Conservation (phyloP, 345 rosid genomes). For the Draba incana region DNA sequence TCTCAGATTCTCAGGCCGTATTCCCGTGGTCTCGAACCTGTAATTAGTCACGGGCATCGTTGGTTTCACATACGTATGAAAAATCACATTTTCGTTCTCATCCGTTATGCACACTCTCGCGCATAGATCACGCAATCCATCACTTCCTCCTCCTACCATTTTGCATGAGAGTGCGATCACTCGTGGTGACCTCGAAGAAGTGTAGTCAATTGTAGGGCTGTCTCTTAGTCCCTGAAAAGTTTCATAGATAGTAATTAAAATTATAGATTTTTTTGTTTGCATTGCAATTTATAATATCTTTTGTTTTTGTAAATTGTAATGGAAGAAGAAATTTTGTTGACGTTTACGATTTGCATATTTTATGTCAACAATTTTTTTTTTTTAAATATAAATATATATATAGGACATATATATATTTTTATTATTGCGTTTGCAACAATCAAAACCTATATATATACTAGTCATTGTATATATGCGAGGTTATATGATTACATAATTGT, state of each 20-base stretch:
- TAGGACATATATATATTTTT: too few relatives aligned
- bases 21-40: constrained; percentile 79
- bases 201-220: constrained; percentile 50
- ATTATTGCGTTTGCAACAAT: not conserved
- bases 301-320: too few relatives aligned
- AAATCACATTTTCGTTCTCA: constrained; percentile 67
- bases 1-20: constrained; percentile 62
- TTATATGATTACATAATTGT: constrained; percentile 41
- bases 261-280: not conserved
- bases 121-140: constrained; percentile 73
- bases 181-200: constrained; percentile 49
- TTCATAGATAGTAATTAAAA: too few relatives aligned
- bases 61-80: constrained; percentile 80
- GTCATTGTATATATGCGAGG: not conserved
- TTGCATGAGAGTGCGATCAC: constrained; percentile 78
- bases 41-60: constrained; percentile 66
- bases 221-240: constrained; percentile 53
- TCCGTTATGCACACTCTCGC: constrained; percentile 76
- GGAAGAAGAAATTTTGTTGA: not conserved
- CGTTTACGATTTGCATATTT: not conserved
- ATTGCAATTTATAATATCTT: too few relatives aligned
- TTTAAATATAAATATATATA: too few relatives aligned
- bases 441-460: not conserved
- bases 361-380: too few relatives aligned
- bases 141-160: constrained; percentile 90